These are phyloP conservation scores for Balakata baccata DNA, from an alignment of 345 rosid genomes.

Conservation along the genomic window DNA sequence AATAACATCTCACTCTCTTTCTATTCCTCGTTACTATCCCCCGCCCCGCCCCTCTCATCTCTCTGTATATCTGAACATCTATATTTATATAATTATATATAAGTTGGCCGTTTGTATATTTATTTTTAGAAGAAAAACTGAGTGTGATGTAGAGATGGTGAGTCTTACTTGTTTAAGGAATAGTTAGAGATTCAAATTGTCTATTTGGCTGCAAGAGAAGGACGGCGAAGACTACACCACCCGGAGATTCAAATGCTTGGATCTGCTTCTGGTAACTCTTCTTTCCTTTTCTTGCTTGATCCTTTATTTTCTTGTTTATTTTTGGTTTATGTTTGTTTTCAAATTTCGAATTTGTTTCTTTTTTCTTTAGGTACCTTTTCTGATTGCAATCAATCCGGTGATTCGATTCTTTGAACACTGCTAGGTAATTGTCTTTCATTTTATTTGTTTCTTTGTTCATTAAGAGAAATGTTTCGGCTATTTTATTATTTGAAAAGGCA, in stretches of 20 bases:
- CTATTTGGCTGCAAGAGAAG: no score
- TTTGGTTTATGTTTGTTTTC: background rate
- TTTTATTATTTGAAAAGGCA: background rate
- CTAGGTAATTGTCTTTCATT: background rate
- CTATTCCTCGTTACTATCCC: slow-evolving; percentile 12
- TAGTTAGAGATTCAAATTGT: slow-evolving; percentile 32
- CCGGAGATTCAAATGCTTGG: slow-evolving; percentile 30
- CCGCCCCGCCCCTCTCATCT: background rate
- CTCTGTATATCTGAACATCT: no score
- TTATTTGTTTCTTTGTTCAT: background rate
- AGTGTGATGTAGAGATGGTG: slow-evolving; percentile 9
- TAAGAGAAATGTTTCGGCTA: background rate
- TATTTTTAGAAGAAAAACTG: background rate
- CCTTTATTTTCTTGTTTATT: background rate
- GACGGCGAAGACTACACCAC: no score
- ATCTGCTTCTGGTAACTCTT: slow-evolving; percentile 39
- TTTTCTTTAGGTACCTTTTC: background rate
- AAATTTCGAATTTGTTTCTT: background rate
- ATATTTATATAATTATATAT: no score
- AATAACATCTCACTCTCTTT: slow-evolving; percentile 8
- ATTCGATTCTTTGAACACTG: background rate
- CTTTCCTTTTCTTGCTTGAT: slow-evolving; percentile 2
- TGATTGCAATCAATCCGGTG: slow-evolving; percentile 3
- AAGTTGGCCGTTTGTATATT: background rate
- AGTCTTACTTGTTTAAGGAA: slow-evolving; percentile 3